Evolutionary conservation across 2,329 filamentous ascomycete species (phyloP), one percentile per base, ranked within the genome.

Genomic region (Alternaria longipes): DNA sequence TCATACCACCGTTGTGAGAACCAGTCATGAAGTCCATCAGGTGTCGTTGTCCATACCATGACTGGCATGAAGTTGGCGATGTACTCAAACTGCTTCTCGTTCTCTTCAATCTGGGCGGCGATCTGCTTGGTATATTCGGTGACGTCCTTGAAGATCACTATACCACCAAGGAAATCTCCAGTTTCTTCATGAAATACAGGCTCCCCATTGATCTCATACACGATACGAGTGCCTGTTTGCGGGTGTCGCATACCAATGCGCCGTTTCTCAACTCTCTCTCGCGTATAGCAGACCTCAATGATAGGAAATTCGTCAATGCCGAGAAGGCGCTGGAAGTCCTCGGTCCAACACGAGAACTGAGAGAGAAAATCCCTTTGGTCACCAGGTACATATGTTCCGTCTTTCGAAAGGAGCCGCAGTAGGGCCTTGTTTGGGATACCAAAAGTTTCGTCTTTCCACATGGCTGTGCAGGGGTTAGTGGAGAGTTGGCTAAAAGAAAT

Each of bases 401-500:
- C 76, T 42, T 80, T 77, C 1, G 78, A 75, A 32, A 81, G 65
- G 3, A 84, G 68, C 50, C 78, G 75, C 18, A 84, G 71, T 45
- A 82, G 86, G 4, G 90, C 90, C 67, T 85, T 86, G 71, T 94
- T 94, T 4, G 91, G 89, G 44, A 93, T 88, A 0, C 87, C 89
- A 47, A 93, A 88, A 49, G 87, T 90, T 54, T 90, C 87, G 66
- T 94, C 91, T 72, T 89, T 90, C 91, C 91, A 94, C 88, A 93
- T 91, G 24, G 90, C 74, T 74, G 34, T n/a, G 4, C 11, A 28
- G 52, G 22, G n/a, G 20, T 60, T 7, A 53, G 45, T 34, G n/a
- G 8, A 30, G 42, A 20, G 16, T 3, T 14, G 36, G 18, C 16
- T 20, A 12, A 8, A 20, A 6, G 20, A 44, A 16, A 28, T 24